Evolutionary conservation across 23 red algal genomes (phyloP).

Genomic region (Cyanidioschyzon merolae): DNA sequence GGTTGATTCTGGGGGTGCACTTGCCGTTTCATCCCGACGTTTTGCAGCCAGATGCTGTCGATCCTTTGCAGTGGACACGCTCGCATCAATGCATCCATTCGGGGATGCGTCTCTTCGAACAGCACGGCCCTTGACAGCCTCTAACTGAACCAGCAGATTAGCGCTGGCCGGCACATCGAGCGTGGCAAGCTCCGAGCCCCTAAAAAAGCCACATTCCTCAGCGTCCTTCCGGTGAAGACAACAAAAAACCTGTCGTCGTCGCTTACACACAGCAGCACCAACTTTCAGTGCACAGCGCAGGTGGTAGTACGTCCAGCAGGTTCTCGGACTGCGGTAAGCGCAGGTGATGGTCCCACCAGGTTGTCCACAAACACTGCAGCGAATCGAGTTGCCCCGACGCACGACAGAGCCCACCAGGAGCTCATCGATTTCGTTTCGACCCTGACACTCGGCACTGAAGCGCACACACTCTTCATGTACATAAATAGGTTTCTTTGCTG

Average conservation of each 20-base stretch:
- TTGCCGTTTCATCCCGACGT: background rate
- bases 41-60: background rate
- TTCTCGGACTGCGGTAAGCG: background rate
- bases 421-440: background rate
- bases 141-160: no score
- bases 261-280: background rate
- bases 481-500: background rate
- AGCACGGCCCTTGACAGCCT: no score
- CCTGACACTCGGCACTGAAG: slow-evolving; percentile 13
- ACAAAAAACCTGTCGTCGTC: background rate
- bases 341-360: slow-evolving; percentile 10
- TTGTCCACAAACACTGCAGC: background rate
- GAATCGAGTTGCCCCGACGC: background rate
- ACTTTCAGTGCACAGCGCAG: background rate
- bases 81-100: background rate
- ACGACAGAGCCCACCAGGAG: background rate
- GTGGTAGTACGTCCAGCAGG: slow-evolving; percentile 11
- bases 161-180: background rate
- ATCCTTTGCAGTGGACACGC: background rate
- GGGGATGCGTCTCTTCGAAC: no score
- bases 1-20: background rate
- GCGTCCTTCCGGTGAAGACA: background rate
- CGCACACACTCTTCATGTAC: background rate
- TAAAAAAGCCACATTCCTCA: background rate
- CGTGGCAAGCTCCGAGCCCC: background rate